A percentile compares a stretch with the other conserved stretches of the same genome.
Conservation (phyloP, 805 yeast species). For the Nematodospora valgi region DNA sequence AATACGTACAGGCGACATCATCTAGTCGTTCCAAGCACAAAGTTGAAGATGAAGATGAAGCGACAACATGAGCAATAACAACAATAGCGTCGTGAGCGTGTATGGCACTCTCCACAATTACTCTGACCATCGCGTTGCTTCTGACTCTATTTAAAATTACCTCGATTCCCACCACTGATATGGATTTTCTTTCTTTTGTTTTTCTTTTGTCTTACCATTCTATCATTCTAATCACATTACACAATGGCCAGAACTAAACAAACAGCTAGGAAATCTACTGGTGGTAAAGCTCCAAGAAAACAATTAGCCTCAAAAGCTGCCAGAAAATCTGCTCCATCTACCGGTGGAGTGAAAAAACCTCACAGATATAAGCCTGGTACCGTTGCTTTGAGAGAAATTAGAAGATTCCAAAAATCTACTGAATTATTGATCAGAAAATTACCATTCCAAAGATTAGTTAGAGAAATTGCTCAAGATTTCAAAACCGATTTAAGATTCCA, state of each 20-base stretch:
- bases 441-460: conserved; percentile 49
- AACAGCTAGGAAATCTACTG: conserved; percentile 91
- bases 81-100: no score
- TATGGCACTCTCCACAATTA: no score
- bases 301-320: conserved; percentile 51
- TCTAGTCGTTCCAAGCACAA: no score
- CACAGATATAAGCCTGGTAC: conserved; percentile 54
- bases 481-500: conserved; percentile 49
- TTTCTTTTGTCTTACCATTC: conserved; percentile 2
- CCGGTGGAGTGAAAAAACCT: conserved; percentile 51
- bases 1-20: no score
- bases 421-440: conserved; percentile 48
- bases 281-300: conserved; percentile 91
- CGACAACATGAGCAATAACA: no score
- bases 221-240: conserved; percentile 15
- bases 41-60: no score
- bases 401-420: conserved; percentile 49
- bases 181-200: not conserved
- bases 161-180: no score
- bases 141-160: no score
- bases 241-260: conserved; percentile 88
- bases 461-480: conserved; percentile 50
- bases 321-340: conserved; percentile 48
- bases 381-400: conserved; percentile 49
- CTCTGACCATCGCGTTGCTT: no score